Base-by-base conservation (phyloP, 148 eudicot species). In the Fallopia convolvulus region DNA sequence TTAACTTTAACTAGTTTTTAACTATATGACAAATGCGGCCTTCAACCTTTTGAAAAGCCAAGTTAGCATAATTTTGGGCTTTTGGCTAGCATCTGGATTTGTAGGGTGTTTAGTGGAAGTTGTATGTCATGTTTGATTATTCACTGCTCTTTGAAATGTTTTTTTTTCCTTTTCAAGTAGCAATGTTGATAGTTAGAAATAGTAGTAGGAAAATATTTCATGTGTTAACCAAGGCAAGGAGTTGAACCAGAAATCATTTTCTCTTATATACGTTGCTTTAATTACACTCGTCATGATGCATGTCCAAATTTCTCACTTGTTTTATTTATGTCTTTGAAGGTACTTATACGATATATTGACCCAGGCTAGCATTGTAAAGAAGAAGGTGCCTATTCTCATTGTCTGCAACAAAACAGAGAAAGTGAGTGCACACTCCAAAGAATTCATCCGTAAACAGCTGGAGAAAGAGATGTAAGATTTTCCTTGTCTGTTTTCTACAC, bases 391-490 rank as follows among this genome's bases (percentile, higher is more conserved):
- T n/a, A 48, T 92, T 8, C 91, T 88, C 21, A 83, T 95, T 39
- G 86, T 92, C 60, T 95, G 97, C 86, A 92, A 95, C 85, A 95
- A 95, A 82, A 90, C 89, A 49, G 99, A 95, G 81, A 92, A 95
- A 82, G 92, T 91, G 66, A 89, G 97, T 53, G 99, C 99, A 65
- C 99, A 95, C 82, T 86, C 97, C 9, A 89, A 91, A 79, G 99
- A 95, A 72, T 92, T 95, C 77, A 89, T 95, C 80, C 88, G 94
- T 26, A 95, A 95, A 77, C 99, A 92, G 82, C 88, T 95, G 77
- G 97, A 95, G 85, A 95, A 92, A 83, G 99, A 95, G 87, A 87
- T 95, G 97, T 94, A 82, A 77, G 91, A 42, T 73, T 48, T 52
- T 36, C 44, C 20, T 30, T 61, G 39, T 30, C 17, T 61, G 65